Conservation (phyloP, 192 early-diverging fungal genomes). For the Lobosporangium transversale region DNA sequence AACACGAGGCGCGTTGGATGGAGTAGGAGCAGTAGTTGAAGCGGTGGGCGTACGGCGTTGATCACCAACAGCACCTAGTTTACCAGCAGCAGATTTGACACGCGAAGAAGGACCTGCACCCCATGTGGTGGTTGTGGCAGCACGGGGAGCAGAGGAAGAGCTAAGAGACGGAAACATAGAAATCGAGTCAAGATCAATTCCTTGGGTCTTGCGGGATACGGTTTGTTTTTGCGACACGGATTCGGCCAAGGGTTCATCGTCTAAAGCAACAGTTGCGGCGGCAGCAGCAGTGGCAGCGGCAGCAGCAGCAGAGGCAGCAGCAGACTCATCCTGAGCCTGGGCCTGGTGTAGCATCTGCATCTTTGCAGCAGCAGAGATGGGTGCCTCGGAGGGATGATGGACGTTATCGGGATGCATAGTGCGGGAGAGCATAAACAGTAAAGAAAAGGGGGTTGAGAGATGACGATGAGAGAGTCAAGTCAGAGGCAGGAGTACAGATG, state of each 20-base stretch:
- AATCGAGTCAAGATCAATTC: conserved; percentile 66
- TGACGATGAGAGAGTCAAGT: conserved; percentile 24
- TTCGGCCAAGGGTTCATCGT: conserved; percentile 13
- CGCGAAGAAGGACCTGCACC: conserved; percentile 55
- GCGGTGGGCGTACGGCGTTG: conserved; percentile 44
- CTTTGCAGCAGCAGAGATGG: conserved; percentile 30
- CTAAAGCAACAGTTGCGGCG: conserved; percentile 10
- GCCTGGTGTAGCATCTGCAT: conserved; percentile 51
- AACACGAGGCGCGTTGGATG: conserved; percentile 40
- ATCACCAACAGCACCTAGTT: conserved; percentile 55
- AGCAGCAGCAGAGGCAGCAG: conserved; percentile 29
- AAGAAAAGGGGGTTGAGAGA: neutral
- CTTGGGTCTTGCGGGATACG: conserved; percentile 36
- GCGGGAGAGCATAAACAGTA: conserved; percentile 16
- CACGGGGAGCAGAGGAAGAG: conserved; percentile 49
- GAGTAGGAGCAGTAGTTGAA: conserved; percentile 53
- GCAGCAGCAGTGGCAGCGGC: conserved; percentile 34
- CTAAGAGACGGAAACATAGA: conserved; percentile 84
- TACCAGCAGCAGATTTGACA: conserved; percentile 49
- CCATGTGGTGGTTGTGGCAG: conserved; percentile 51
- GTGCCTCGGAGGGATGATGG: conserved; percentile 9
- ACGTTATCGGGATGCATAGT: conserved; percentile 38
- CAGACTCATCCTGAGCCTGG: conserved; percentile 34
- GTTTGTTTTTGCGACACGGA: conserved; percentile 24
- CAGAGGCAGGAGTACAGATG: conserved; percentile 39